A percentile compares a stretch with the other conserved stretches of the same genome.
These are phyloP conservation scores for Aureobasidium sp. DNA, from an alignment of 2,329 filamentous ascomycete genomes.

Conservation along the genomic window DNA sequence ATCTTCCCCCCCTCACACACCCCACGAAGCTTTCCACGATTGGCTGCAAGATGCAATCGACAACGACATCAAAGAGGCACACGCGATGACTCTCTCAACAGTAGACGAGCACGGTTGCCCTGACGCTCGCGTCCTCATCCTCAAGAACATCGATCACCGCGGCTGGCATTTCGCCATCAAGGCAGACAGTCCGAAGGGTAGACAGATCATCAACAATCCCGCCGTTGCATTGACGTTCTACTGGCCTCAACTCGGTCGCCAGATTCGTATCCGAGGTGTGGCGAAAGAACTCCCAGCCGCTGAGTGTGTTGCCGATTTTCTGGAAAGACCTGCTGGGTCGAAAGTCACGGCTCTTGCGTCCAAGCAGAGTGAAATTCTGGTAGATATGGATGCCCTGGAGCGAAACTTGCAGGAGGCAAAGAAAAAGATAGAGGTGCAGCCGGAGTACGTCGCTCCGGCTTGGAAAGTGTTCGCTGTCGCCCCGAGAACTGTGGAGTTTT, in stretches of 20 bases:
- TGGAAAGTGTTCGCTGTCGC: not conserved
- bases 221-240: conserved; percentile 2
- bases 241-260: not conserved
- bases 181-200: not conserved
- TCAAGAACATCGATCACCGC: not conserved
- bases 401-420: not conserved
- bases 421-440: not conserved
- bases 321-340: not conserved
- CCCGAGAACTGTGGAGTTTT: not conserved
- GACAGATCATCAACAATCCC: not conserved
- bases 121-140: not conserved
- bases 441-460: not conserved
- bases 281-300: not conserved
- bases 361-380: not conserved
- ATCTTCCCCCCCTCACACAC: not conserved
- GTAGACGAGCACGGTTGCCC: not conserved
- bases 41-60: not conserved
- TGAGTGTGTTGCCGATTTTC: not conserved
- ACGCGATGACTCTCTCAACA: not conserved
- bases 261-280: not conserved
- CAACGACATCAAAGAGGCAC: not conserved
- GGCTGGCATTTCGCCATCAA: not conserved
- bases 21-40: not conserved
- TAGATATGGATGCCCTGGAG: not conserved
- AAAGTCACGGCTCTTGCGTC: not conserved